Conservation (phyloP, 257 asterid genomes). For the Solanum microdontum region DNA sequence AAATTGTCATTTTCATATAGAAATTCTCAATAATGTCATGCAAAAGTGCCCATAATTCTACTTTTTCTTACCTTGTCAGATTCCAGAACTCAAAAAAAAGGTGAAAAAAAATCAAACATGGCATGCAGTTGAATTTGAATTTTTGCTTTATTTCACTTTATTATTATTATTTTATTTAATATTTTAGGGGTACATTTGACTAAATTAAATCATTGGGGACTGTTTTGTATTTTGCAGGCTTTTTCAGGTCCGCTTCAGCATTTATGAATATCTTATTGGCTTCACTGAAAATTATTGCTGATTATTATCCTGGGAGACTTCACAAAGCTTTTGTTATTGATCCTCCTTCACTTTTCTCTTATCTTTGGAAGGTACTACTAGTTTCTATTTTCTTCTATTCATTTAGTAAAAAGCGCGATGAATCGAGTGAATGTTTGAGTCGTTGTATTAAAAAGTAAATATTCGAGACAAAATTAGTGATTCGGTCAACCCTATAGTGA, state of each 20-base stretch:
- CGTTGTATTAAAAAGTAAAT: too few relatives aligned
- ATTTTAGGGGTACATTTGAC: not conserved
- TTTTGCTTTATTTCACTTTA: not conserved
- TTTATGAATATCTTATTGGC: slow-evolving; percentile 74
- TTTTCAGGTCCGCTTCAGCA: slow-evolving; percentile 92
- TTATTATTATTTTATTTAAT: not conserved
- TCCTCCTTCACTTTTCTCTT: slow-evolving; percentile 81
- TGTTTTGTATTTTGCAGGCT: slow-evolving; percentile 48
- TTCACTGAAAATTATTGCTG: slow-evolving; percentile 64
- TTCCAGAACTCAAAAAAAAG: not conserved
- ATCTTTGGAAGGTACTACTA: slow-evolving; percentile 80
- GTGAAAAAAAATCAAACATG: not conserved
- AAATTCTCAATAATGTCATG: slow-evolving; percentile 5
- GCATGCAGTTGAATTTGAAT: slow-evolving; percentile 13
- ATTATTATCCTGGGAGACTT: slow-evolving; percentile 71
- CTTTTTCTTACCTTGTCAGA: slow-evolving; percentile 35
- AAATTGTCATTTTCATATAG: slow-evolving; percentile 9
- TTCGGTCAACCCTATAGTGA: fast-evolving
- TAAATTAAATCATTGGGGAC: slow-evolving; percentile 11
- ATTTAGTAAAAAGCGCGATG: fast-evolving
- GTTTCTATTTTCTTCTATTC: not conserved
- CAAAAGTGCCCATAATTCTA: slow-evolving; percentile 39
- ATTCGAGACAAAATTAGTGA: too few relatives aligned
- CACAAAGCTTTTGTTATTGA: slow-evolving; percentile 80
- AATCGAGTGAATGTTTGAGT: too few relatives aligned